Conservation (phyloP, 2,329 filamentous ascomycete species). For the Scopulariopsis brevicaulis region DNA sequence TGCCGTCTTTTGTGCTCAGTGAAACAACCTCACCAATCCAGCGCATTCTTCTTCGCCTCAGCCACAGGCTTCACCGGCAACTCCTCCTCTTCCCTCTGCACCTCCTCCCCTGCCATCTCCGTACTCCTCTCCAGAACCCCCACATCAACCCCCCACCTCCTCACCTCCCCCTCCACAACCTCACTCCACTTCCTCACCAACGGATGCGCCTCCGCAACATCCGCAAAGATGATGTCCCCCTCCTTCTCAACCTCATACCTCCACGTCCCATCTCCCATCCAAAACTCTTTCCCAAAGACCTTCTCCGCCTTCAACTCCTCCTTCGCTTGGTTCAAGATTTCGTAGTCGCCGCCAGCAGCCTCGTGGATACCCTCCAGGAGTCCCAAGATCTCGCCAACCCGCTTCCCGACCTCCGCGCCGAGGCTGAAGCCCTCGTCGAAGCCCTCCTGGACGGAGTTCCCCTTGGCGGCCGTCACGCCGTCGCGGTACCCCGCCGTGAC, state of each 20-base stretch:
- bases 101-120: slow-evolving; percentile 23
- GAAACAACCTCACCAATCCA: slow-evolving; percentile 12
- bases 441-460: slow-evolving; percentile 65
- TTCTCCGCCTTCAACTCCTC: slow-evolving; percentile 47
- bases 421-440: slow-evolving; percentile 88
- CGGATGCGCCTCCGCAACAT: slow-evolving; percentile 59
- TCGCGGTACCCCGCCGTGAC: slow-evolving; percentile 84
- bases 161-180: background rate
- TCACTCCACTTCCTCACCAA: slow-evolving; percentile 50
- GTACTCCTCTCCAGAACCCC: slow-evolving; percentile 16
- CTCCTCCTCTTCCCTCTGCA: slow-evolving; percentile 12
- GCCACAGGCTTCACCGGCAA: background rate
- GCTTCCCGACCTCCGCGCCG: slow-evolving; percentile 68
- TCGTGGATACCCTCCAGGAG: slow-evolving; percentile 59
- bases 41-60: slow-evolving; percentile 8
- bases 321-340: slow-evolving; percentile 27
- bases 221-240: slow-evolving; percentile 38
- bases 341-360: background rate
- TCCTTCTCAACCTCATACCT: slow-evolving; percentile 41
- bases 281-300: slow-evolving; percentile 56
- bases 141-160: slow-evolving; percentile 1
- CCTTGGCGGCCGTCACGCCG: slow-evolving; percentile 68
- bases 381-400: slow-evolving; percentile 65
- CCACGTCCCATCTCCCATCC: slow-evolving; percentile 62
- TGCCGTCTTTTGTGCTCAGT: background rate